Base-by-base conservation (phyloP, 2,329 filamentous ascomycete species). In the Pestalotiopsis sp. region DNA sequence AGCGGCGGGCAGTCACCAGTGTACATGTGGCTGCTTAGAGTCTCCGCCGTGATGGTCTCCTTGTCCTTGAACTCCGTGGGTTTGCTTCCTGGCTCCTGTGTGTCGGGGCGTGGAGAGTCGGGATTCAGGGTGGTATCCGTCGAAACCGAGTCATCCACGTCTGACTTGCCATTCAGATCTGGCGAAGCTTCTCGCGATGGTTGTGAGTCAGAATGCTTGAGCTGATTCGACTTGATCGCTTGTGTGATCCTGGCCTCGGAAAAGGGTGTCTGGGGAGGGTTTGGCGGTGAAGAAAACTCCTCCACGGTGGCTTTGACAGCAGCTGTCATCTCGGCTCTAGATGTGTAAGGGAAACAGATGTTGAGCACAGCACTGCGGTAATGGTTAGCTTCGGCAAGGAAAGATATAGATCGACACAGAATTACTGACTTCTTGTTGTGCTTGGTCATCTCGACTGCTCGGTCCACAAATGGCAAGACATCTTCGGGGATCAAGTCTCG, bases 281-380 rank as follows among this genome's bases (percentile, higher is more conserved):
- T 85, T 20, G 92, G 85, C 4, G 94, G 92, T 65, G 88, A 90
- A 69, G 92, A 93, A 80, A 94, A 98, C 69, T 97, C 93, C 69
- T 92, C 86, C 9, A 99, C 95, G 0, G 95, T 98, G 57, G 91
- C 90, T 71, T 93, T 91, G 73, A 99, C 93, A 5, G 95, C 94
- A 3, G 92, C 90, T 0, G 95, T 97, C 73, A 99, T 98, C 79
- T 99, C 96, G 76, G 97, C 94, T 72, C 96, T 89, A 4, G 95
- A 97, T 0, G 96, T 98, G 78, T 99, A 99, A 0, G 96, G 96
- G 76, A 98, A 98, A 84, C 96, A 99, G 71, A 99, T 94, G 78
- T 99, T 99, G 65, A 99, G 84, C 38, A 88, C 81, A 31, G 85
- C 83, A 67, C 87, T 89, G 52, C 2, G 11, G 20, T 6, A 14